Percentiles rank a stretch among this genome's conserved stretches.
These are phyloP conservation scores for Starmerella apicola DNA, from an alignment of 805 yeast species.

Conservation along the genomic window DNA sequence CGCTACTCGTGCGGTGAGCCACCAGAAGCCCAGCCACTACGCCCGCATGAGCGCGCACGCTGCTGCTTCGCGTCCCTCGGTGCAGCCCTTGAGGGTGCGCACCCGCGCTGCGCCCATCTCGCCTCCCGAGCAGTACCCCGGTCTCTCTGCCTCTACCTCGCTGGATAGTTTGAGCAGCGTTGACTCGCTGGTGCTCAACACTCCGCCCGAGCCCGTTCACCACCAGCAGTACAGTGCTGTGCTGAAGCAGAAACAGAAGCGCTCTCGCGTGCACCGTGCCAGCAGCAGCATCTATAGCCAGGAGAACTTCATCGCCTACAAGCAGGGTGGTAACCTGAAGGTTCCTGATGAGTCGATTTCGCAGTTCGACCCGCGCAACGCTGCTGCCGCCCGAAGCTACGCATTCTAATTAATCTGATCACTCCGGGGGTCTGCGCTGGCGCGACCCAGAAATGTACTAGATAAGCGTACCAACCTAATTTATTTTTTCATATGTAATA, in stretches of 20 bases:
- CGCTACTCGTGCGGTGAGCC: background rate
- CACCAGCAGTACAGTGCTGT: background rate
- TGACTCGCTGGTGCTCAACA: conserved; percentile 12
- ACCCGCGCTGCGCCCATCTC: conserved; percentile 1
- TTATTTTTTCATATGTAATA: too few relatives aligned
- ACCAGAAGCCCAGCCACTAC: background rate
- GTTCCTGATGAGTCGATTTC: conserved; percentile 1
- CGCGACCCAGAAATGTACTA: too few relatives aligned
- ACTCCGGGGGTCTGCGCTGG: background rate
- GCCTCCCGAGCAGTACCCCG: conserved; percentile 14
- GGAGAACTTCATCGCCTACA: background rate
- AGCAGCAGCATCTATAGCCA: conserved; percentile 4
- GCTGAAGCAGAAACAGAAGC: background rate
- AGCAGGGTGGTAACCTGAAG: background rate
- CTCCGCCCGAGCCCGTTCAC: conserved; percentile 14
- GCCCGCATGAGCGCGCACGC: background rate
- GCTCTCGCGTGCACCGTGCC: background rate
- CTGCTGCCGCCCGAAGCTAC: background rate
- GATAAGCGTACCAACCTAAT: too few relatives aligned
- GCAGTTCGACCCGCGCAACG: conserved; percentile 10
- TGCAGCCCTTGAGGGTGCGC: conserved; percentile 12
- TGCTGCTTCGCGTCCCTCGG: conserved; percentile 1
- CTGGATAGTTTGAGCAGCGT: conserved; percentile 20
- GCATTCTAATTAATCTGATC: background rate
- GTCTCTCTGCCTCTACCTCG: conserved; percentile 21